Evolutionary conservation across 2,329 filamentous ascomycete genomes (phyloP).

Genomic region (Coniochaeta sp.): DNA sequence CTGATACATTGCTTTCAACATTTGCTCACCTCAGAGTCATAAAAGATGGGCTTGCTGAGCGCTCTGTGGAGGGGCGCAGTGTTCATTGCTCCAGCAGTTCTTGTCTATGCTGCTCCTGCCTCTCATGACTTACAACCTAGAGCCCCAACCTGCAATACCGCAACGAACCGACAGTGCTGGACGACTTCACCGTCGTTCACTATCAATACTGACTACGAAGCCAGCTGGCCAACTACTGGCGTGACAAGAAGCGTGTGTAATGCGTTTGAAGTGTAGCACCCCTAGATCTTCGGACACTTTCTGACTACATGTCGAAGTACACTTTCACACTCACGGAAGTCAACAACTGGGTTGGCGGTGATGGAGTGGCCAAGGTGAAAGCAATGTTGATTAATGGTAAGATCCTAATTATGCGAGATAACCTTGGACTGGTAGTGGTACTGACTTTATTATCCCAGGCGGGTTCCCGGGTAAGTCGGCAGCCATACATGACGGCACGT

Average conservation of each 20-base stretch:
- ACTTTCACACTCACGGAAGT: neutral
- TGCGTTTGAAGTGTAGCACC: too few relatives aligned
- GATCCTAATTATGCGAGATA: neutral
- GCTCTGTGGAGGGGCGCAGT: neutral
- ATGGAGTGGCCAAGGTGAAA: neutral
- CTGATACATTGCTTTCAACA: neutral
- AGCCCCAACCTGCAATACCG: neutral
- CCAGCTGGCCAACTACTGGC: neutral
- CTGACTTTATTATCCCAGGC: neutral
- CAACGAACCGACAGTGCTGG: neutral
- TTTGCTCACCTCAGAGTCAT: neutral
- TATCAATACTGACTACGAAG: neutral
- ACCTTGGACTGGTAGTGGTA: neutral
- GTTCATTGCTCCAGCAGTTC: neutral
- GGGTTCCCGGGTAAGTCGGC: neutral
- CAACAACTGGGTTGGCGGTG: neutral
- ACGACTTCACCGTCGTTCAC: neutral
- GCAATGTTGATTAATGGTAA: neutral
- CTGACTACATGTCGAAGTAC: neutral
- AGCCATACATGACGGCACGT: neutral
- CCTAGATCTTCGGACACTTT: too few relatives aligned
- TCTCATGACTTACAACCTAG: neutral
- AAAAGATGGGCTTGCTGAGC: neutral
- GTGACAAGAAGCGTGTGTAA: neutral
- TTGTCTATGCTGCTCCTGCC: neutral